Base-by-base conservation (phyloP, 345 rosid species). In the Eucalyptus pumila region DNA sequence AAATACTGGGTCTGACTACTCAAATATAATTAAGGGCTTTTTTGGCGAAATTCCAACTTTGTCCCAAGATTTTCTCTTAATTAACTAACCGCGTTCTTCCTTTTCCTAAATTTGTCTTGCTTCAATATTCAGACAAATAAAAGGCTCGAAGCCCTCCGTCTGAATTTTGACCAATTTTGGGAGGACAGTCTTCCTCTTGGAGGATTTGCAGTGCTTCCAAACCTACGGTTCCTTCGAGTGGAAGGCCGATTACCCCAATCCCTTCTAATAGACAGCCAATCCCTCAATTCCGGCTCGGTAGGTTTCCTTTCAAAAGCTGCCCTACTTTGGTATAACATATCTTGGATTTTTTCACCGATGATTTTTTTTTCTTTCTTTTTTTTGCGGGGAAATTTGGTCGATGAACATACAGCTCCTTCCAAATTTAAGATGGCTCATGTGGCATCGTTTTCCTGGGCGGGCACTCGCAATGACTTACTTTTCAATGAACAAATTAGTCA, bases 391-490 rank as follows among this genome's bases (percentile, higher is more conserved):
- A 49, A 49, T 49, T 49, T 49, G 3, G 2, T 49, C 16, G 34
- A 62, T 12, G 16, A 60, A 62, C 19, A 4, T 30, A n/a, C 37
- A n/a, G 2, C 0, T 65, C 37, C 37, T 65, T n/a, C 76, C 76
- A 65, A 65, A 65, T 65, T 65, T 65, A n/a, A 65, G 40, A 65
- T n/a, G 21, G 21, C 40, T n/a, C 3, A 65, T 65, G 21, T 65
- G 76, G 76, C 76, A 65, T 65, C 3, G 2, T 65, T 65, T n/a
- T 65, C 40, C 76, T 65, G 0, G 21, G 76, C 2, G 6, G 6
- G 21, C 40, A n/a, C 40, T n/a, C 6, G 0, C 5, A 0, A n/a
- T n/a, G 40, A n/a, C 37, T 65, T 65, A n/a, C 21, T 65, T 65
- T 8, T n/a, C 76, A 14, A n/a, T 65, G 76, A 65, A 2, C 40